Conservation (phyloP, 768 basidiomycete genomes). For the Mycena epipterygia region DNA sequence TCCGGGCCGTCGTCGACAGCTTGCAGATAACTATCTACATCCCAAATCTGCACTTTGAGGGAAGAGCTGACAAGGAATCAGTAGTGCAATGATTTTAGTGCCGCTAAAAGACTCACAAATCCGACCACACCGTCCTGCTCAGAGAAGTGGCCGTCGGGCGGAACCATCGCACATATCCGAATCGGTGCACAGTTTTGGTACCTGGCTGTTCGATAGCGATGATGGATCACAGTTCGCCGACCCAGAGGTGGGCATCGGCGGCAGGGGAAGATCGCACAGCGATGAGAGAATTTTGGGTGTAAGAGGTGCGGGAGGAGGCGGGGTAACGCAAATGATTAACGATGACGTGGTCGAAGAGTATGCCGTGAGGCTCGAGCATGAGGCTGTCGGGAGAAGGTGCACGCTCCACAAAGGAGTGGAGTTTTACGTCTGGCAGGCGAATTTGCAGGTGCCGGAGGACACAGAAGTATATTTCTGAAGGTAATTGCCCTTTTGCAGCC, state of each 20-base stretch:
- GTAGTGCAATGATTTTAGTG: neutral
- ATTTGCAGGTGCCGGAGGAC: conserved; percentile 9
- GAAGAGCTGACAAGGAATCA: neutral
- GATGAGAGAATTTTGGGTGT: neutral
- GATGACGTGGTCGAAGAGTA: conserved; percentile 12
- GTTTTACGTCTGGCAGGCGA: neutral
- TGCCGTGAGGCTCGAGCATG: neutral
- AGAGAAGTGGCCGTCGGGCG: neutral
- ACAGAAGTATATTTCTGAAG: neutral
- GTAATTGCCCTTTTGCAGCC: neutral
- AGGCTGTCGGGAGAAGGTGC: conserved; percentile 3
- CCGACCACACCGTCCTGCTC: neutral
- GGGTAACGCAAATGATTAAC: neutral
- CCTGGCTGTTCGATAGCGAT: neutral
- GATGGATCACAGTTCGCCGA: neutral
- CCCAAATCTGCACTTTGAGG: conserved; percentile 8
- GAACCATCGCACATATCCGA: conserved; percentile 20
- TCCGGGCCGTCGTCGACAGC: neutral
- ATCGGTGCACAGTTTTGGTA: neutral
- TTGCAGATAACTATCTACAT: neutral
- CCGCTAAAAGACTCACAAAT: neutral
- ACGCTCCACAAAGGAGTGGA: neutral
- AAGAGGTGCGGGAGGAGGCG: neutral
- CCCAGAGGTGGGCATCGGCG: neutral
- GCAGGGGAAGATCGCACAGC: neutral